A percentile compares a stretch with the other conserved stretches of the same genome.
These are phyloP conservation scores for Pezicula rhizophila DNA, from an alignment of 2,329 filamentous ascomycete species.

Conservation along the genomic window DNA sequence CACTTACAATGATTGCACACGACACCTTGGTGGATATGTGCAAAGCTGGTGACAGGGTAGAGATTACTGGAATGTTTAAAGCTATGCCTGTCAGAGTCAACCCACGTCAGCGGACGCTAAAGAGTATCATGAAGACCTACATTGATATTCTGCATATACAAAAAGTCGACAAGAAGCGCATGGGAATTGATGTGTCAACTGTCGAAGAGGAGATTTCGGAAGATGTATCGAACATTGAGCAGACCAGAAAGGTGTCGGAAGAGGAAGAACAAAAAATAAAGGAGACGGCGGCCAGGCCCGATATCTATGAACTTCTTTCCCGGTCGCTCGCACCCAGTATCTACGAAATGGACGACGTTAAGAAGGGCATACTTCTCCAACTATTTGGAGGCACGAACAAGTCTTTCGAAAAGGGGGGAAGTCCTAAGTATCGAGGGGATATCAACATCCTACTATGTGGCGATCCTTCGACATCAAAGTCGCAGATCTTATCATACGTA, in stretches of 20 bases:
- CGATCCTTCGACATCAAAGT: slow-evolving; percentile 95
- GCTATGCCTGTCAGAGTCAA: slow-evolving; percentile 92
- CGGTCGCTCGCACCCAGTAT: slow-evolving; percentile 90
- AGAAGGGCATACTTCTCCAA: slow-evolving; percentile 95
- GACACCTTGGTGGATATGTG: slow-evolving; percentile 96
- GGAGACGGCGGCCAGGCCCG: slow-evolving; percentile 68
- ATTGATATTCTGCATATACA: slow-evolving; percentile 93
- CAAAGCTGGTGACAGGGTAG: slow-evolving; percentile 93
- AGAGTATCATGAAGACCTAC: slow-evolving; percentile 96
- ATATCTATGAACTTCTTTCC: slow-evolving; percentile 89
- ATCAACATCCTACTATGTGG: slow-evolving; percentile 96
- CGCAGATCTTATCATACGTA: slow-evolving; percentile 87
- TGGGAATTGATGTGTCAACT: slow-evolving; percentile 86
- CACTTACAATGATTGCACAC: slow-evolving; percentile 91
- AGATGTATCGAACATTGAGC: slow-evolving; percentile 64
- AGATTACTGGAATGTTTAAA: slow-evolving; percentile 95
- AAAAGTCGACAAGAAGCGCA: slow-evolving; percentile 90
- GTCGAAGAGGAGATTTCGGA: slow-evolving; percentile 69
- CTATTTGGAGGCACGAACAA: slow-evolving; percentile 98
- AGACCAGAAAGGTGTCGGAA: slow-evolving; percentile 73
- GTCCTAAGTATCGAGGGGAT: slow-evolving; percentile 90
- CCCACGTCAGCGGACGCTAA: slow-evolving; percentile 84
- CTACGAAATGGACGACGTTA: slow-evolving; percentile 97
- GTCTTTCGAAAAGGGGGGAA: slow-evolving; percentile 92
- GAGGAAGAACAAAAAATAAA: slow-evolving; percentile 90